Percentiles rank a stretch among this genome's conserved stretches.
Conservation (phyloP, 1,139 yeast genomes). For the Yamadazyma dushanensis region DNA sequence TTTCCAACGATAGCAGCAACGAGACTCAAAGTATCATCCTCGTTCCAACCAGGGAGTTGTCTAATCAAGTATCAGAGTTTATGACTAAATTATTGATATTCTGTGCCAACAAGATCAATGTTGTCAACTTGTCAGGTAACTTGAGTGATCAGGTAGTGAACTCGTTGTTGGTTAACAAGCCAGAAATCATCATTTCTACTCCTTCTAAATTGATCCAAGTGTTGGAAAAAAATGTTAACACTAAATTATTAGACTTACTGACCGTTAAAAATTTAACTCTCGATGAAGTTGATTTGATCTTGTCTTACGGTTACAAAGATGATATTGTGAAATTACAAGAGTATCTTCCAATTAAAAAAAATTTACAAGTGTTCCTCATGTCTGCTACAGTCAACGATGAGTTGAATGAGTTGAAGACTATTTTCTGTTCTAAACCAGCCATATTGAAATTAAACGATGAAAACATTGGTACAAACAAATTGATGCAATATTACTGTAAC, state of each 20-base stretch:
- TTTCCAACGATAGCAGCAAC: slow-evolving; percentile 29
- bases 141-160: slow-evolving; percentile 71
- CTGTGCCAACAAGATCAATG: slow-evolving; percentile 65
- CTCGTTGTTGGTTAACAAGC: slow-evolving; percentile 69
- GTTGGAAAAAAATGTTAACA: slow-evolving; percentile 48
- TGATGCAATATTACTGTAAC: slow-evolving; percentile 83
- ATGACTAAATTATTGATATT: slow-evolving; percentile 66
- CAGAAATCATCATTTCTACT: slow-evolving; percentile 83
- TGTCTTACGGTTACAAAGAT: slow-evolving; percentile 88
- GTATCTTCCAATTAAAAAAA: slow-evolving; percentile 67
- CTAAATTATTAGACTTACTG: slow-evolving; percentile 40
- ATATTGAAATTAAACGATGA: slow-evolving; percentile 76
- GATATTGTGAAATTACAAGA: slow-evolving; percentile 70
- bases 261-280: slow-evolving; percentile 72
- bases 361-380: slow-evolving; percentile 89
- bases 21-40: slow-evolving; percentile 58
- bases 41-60: slow-evolving; percentile 85
- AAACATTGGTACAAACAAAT: slow-evolving; percentile 52
- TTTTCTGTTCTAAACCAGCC: slow-evolving; percentile 86
- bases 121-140: slow-evolving; percentile 74
- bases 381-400: slow-evolving; percentile 95
- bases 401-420: slow-evolving; percentile 68
- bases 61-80: slow-evolving; percentile 78
- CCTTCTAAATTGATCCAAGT: slow-evolving; percentile 74
- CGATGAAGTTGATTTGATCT: slow-evolving; percentile 92